Base-by-base conservation (phyloP, 2,329 filamentous ascomycete genomes). In the Hypoxylon rubiginosum region DNA sequence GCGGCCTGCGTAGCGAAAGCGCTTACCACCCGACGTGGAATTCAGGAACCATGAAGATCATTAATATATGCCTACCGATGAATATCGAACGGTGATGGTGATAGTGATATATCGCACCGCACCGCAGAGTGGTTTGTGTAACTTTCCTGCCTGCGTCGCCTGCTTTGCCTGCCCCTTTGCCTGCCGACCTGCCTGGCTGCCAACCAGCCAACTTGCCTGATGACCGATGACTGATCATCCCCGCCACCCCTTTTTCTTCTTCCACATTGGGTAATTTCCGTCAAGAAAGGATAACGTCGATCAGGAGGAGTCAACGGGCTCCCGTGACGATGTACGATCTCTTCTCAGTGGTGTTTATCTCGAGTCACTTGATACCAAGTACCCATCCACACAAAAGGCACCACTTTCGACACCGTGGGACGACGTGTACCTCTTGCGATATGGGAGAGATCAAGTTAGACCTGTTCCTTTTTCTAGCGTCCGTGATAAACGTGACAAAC, bases 31-130 rank as follows among this genome's bases (percentile, higher is more conserved):
- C 30, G 11, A 41, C 57, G 24, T 52, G 51, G 11, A 62, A n/a
- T 62, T 64, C 53, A 67, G 66, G 60, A 69, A 69, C 63, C 36
- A 52, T 56, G 63, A 63, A 56, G 60, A 69, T 69, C 66, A 62
- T 64, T 66, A 66, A 69, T 64, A 68, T 60, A 59, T 56, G 28
- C 7, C 9, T 36, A 48, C 21, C 21, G 50, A 49, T 46, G 36
- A 36, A 48, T 58, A 58, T 26, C 41, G 45, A 59, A 62, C 28
- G n/a, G 36, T 19, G 39, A 34, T 34, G 32, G 32, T 28, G 34
- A 13, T 36, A 13, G 39, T 19, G 43, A 49, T n/a, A 58, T 58
- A 51, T 61, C n/a, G n/a, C n/a, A 58, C 66, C 56, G 59, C 56
- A 64, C 34, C 13, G 54, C 53, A 57, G 59, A 57, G 41, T 11